A percentile compares a stretch with the other conserved stretches of the same genome.
Evolutionary conservation across 192 early-diverging fungal species (phyloP).

Genomic region (Geranomyces michiganensis): DNA sequence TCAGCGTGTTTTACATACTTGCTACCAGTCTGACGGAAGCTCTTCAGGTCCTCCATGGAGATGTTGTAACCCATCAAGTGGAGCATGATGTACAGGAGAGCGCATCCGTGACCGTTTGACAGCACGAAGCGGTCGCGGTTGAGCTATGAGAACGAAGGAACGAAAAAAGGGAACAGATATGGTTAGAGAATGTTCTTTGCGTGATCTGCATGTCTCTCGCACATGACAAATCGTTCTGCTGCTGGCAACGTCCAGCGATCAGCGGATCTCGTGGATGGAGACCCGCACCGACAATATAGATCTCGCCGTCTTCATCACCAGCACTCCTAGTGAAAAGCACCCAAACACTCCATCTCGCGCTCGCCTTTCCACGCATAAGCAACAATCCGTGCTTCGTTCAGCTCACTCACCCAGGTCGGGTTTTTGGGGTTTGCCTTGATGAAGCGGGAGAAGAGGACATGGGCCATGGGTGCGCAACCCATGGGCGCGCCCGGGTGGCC

Average conservation of each 20-base stretch:
- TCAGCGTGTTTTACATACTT: conserved; percentile 62
- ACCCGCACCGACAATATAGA: no score
- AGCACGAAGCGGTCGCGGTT: conserved; percentile 97
- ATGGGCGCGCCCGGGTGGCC: conserved; percentile 98
- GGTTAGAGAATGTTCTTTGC: no score
- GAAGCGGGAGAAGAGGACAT: conserved; percentile 83
- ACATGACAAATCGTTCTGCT: no score
- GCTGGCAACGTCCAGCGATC: no score
- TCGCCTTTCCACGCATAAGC: no score
- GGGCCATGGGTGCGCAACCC: conserved; percentile 95
- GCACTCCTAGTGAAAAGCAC: no score
- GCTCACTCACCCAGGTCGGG: conserved; percentile 82
- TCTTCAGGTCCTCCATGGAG: conserved; percentile 87
- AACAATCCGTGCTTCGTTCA: no score
- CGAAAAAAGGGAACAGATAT: no score
- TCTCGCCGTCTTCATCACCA: no score
- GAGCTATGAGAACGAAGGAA: conserved; percentile 43
- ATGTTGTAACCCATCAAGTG: conserved; percentile 90
- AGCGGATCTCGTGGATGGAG: no score
- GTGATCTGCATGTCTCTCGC: no score
- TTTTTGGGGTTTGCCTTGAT: conserved; percentile 85
- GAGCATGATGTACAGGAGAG: conserved; percentile 85
- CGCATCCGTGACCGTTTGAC: conserved; percentile 96
- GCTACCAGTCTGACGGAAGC: conserved; percentile 80
- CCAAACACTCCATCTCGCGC: no score